Conservation (phyloP, 352 stramenopile genomes). For the Pythium angustatum region DNA sequence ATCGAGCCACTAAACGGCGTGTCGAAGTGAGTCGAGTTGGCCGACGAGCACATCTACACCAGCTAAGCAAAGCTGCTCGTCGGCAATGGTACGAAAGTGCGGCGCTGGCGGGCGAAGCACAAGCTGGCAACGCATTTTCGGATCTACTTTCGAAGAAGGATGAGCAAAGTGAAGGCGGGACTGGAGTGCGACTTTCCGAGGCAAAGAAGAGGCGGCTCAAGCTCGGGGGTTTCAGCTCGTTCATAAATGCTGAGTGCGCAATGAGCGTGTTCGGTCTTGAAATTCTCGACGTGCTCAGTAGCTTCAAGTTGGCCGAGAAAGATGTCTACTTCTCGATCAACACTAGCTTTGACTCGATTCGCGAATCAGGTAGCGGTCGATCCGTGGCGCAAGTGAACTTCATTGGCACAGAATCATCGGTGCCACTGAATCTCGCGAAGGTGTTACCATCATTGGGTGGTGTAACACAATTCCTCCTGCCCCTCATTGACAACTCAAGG, state of each 20-base stretch:
- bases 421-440: conserved; percentile 55
- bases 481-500: conserved; percentile 57
- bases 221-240: conserved; percentile 44
- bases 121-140: conserved; percentile 17
- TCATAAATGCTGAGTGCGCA: conserved; percentile 61
- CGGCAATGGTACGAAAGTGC: conserved; percentile 39
- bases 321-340: conserved; percentile 64
- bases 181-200: conserved; percentile 12
- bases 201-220: conserved; percentile 40
- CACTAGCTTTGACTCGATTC: conserved; percentile 39
- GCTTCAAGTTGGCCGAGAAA: conserved; percentile 63
- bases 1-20: conserved; percentile 52
- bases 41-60: conserved; percentile 49
- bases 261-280: conserved; percentile 65
- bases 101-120: conserved; percentile 2
- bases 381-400: conserved; percentile 43
- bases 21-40: conserved; percentile 55
- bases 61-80: conserved; percentile 43
- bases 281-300: conserved; percentile 53
- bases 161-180: conserved; percentile 24
- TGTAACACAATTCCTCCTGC: conserved; percentile 56
- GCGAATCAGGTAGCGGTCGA: conserved; percentile 15
- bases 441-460: conserved; percentile 64
- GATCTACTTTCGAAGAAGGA: conserved; percentile 46
- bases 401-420: conserved; percentile 48